Evolutionary conservation across 306 rosid genomes (phyloP).

Genomic region (Cucumis hystrix): DNA sequence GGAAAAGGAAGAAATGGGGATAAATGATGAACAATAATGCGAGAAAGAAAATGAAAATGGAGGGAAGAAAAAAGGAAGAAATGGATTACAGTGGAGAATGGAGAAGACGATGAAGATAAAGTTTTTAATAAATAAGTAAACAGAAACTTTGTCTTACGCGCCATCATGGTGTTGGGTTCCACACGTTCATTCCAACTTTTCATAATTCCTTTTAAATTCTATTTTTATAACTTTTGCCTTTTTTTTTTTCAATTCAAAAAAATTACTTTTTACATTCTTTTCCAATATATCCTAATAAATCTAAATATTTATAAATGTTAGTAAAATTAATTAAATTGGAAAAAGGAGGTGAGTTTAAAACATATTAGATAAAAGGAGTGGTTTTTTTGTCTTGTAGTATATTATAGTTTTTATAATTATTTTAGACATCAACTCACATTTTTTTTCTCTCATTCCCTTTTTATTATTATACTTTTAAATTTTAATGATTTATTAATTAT

Average conservation of each 20-base stretch:
- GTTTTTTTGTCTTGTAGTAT: too few species aligned
- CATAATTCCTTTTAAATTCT: neutral
- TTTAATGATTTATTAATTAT: too few species aligned
- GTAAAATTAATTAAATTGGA: too few species aligned
- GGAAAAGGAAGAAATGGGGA: neutral
- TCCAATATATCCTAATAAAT: too few species aligned
- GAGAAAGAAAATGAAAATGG: neutral
- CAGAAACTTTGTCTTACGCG: constrained; percentile 27
- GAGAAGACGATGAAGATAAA: neutral
- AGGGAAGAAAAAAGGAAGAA: neutral
- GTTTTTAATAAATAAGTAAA: neutral
- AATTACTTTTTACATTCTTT: neutral
- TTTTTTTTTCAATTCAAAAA: neutral
- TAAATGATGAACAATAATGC: neutral
- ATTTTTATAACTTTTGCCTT: neutral
- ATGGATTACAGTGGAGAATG: constrained; percentile 14
- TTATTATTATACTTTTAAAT: too few species aligned
- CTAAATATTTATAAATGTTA: too few species aligned
- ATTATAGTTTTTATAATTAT: too few species aligned
- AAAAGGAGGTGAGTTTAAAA: too few species aligned
- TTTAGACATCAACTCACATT: too few species aligned
- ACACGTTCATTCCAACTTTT: constrained; percentile 7
- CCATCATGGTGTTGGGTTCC: constrained; percentile 3
- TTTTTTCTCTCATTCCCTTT: too few species aligned
- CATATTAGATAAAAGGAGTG: too few species aligned